A percentile compares a stretch with the other conserved stretches of the same genome.
Evolutionary conservation across 2,329 filamentous ascomycete species (phyloP).

Genomic region (Aureobasidium sp.): DNA sequence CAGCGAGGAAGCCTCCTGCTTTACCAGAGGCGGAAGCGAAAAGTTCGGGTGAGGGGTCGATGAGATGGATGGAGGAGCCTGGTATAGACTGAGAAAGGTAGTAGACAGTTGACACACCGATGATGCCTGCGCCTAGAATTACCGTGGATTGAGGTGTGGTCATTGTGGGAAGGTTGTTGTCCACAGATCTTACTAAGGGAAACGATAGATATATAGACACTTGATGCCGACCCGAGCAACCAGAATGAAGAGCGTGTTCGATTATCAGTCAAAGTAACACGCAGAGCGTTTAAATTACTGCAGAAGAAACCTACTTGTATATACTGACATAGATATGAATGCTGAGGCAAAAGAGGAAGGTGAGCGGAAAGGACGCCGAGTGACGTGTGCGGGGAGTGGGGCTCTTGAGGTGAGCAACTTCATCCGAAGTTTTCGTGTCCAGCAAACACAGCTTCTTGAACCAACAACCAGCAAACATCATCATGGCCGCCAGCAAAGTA

Average conservation of each 20-base stretch:
- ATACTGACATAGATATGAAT: background rate
- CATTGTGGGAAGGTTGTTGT: background rate
- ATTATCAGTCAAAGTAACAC: background rate
- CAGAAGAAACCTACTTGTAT: background rate
- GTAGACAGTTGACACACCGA: constrained; percentile 64
- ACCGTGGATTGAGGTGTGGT: constrained; percentile 40
- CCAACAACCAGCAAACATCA: constrained; percentile 8
- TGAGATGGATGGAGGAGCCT: constrained; percentile 47
- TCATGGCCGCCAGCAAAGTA: constrained; percentile 30
- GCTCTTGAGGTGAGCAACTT: background rate
- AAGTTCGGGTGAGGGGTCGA: constrained; percentile 53
- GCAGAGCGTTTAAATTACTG: background rate
- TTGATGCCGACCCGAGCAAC: background rate
- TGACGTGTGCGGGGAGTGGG: constrained; percentile 14
- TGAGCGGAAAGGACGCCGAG: background rate
- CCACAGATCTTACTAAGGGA: background rate
- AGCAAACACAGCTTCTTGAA: constrained; percentile 7
- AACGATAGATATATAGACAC: background rate
- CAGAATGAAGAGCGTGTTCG: background rate
- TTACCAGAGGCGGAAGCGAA: constrained; percentile 69
- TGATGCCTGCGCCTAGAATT: constrained; percentile 64
- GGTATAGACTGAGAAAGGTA: constrained; percentile 51
- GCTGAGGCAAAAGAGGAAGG: constrained; percentile 6
- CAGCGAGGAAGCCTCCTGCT: constrained; percentile 66
- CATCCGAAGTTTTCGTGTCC: constrained; percentile 10